Conservation (phyloP, 2,329 filamentous ascomycete species). For the Fusarium pseudonygamai region DNA sequence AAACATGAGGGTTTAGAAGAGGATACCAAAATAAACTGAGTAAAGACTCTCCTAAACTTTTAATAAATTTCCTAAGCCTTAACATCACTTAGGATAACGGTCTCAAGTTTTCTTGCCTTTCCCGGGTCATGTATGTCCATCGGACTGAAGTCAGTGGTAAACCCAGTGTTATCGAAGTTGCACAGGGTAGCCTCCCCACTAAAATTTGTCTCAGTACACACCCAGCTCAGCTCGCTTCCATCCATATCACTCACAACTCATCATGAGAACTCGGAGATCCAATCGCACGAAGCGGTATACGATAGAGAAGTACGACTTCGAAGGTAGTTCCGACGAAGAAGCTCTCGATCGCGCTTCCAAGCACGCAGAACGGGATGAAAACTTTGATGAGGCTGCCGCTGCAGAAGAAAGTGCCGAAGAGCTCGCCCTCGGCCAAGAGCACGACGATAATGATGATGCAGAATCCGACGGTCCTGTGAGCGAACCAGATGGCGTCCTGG, state of each 20-base stretch:
- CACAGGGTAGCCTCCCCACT: slow-evolving; percentile 18
- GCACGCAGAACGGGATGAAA: slow-evolving; percentile 44
- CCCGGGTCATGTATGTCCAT: neutral
- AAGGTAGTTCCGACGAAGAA: slow-evolving; percentile 47
- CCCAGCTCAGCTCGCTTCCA: slow-evolving; percentile 11
- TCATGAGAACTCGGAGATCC: slow-evolving; percentile 51
- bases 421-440: slow-evolving; percentile 31
- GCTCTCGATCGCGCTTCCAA: slow-evolving; percentile 29
- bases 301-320: slow-evolving; percentile 49
- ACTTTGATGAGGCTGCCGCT: slow-evolving; percentile 45
- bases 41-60: too few species aligned
- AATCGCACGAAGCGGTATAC: slow-evolving; percentile 50
- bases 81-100: neutral
- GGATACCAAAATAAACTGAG: neutral
- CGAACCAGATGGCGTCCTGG: slow-evolving; percentile 44
- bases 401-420: slow-evolving; percentile 47
- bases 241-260: slow-evolving; percentile 4
- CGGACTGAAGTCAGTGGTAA: neutral
- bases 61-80: neutral
- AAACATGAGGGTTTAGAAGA: neutral
- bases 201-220: slow-evolving; percentile 12
- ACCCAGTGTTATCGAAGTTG: neutral
- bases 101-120: neutral
- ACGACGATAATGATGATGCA: slow-evolving; percentile 45
- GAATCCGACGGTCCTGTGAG: slow-evolving; percentile 38